Evolutionary conservation across 1,139 yeast genomes (phyloP), one percentile per base, ranked within the genome.

Genomic region (Tardiomyces digboiensis): DNA sequence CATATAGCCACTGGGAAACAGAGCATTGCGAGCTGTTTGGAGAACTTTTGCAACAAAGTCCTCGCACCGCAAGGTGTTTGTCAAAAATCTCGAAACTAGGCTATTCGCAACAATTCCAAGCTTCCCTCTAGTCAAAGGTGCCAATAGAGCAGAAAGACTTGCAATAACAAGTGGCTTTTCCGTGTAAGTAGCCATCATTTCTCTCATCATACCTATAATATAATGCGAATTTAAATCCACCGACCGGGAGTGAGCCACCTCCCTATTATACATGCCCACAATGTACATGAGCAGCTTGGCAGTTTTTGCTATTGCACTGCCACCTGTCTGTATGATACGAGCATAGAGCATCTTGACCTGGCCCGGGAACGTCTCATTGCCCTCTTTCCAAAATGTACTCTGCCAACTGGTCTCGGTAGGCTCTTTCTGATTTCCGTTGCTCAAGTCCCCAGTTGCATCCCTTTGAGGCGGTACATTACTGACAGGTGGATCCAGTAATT

Each of bases 1-100:
- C 69, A 70, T 64, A 16, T 54, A 54, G 7, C 69, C 71, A 10
- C 50, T 52, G 1, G 72, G 71, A 44, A 69, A 70, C 36, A 70
- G 48, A 23, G 61, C 60, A 38, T 55, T 54, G 38, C 73, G 54
- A 1, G 60, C 53, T 5, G 53, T 50, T 20, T 52, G 53, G 6
- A 68, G 40, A 7, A 61, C 48, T 2, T 51, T 46, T 2, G 58
- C 54, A 2, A 60, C 51, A 10, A 61, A 38, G 19, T 46, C 38
- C 47, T 41, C 54, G 39, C 46, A 49, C 23, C 44, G 56, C 7
- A 26, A 16, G 5, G 33, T 8, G 16, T 12, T 18, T 4, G 21
- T 29, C 29, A 39, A 20, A 23, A 20, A n/a, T n/a, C 21, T 16
- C 19, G 26, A 20, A 5, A 19, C 41, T 12, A 29, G n/a, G n/a